These are phyloP conservation scores for Podospora pseudopauciseta DNA, from an alignment of 495 filamentous ascomycete genomes.

Conservation along the genomic window DNA sequence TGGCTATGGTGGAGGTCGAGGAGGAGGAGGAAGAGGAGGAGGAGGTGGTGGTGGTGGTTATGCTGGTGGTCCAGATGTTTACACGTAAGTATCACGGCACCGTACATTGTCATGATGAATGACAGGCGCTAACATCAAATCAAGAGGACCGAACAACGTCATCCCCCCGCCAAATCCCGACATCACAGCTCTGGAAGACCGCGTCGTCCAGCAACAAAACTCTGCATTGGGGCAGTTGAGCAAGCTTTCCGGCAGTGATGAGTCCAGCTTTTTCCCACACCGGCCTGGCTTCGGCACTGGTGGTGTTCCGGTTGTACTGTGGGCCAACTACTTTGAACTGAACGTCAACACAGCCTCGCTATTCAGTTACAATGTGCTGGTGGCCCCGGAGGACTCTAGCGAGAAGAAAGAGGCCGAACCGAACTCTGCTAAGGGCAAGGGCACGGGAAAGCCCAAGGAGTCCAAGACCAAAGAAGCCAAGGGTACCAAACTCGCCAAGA, in stretches of 20 bases:
- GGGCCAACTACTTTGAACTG: conserved; percentile 63
- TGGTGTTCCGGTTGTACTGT: conserved; percentile 51
- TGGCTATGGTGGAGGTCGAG: conserved; percentile 16
- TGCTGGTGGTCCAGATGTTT: conserved; percentile 32
- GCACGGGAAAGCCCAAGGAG: conserved; percentile 35
- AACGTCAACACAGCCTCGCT: conserved; percentile 36
- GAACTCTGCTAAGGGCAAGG: not conserved
- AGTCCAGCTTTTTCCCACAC: conserved; percentile 31
- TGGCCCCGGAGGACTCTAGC: conserved; percentile 4
- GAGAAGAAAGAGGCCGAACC: not conserved
- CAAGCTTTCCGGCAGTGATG: conserved; percentile 25
- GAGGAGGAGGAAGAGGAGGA: conserved; percentile 23
- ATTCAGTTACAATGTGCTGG: conserved; percentile 38
- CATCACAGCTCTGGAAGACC: conserved; percentile 37
- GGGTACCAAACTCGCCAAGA: conserved; percentile 51
- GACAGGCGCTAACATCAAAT: not conserved
- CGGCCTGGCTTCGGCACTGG: conserved; percentile 59
- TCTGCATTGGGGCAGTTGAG: conserved; percentile 21
- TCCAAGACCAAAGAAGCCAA: conserved; percentile 38
- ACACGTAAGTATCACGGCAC: conserved; percentile 28
- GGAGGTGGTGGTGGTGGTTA: conserved; percentile 30
- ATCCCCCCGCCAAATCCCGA: conserved; percentile 28
- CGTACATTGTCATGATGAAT: conserved; percentile 9
- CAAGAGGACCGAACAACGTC: conserved; percentile 5
- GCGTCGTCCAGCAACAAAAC: conserved; percentile 24